Conservation (phyloP, 257 asterid genomes). For the Cordia subcordata region DNA sequence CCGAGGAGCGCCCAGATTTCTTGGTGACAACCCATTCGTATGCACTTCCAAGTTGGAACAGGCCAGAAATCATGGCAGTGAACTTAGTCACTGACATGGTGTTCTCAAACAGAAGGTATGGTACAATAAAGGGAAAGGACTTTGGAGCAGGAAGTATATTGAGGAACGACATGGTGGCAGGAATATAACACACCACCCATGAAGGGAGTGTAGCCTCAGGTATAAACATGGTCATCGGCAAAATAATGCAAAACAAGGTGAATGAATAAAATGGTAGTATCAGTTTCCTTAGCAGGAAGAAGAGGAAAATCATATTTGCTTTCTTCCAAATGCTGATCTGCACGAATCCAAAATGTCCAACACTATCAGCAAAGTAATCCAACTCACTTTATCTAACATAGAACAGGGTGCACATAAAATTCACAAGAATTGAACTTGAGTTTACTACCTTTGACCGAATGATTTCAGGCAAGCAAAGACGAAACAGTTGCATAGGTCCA, state of each 20-base stretch:
- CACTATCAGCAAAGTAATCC: background rate
- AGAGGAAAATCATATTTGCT: conserved; percentile 32
- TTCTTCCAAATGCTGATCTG: conserved; percentile 32
- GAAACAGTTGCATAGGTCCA: conserved; percentile 81
- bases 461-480: conserved; percentile 69
- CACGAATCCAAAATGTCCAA: conserved; percentile 4
- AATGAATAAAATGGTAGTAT: conserved; percentile 69
- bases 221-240: conserved; percentile 69
- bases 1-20: conserved; percentile 69
- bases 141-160: conserved; percentile 64
- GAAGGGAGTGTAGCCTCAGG: conserved; percentile 71
- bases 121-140: conserved; percentile 71
- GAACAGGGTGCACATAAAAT: background rate
- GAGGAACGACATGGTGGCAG: conserved; percentile 57
- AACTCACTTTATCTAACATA: too few relatives aligned
- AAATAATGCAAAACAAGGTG: conserved; percentile 70
- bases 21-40: conserved; percentile 83
- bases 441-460: conserved; percentile 47
- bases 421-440: background rate
- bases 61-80: conserved; percentile 76
- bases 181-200: conserved; percentile 71
- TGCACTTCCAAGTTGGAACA: conserved; percentile 71
- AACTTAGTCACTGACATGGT: conserved; percentile 80
- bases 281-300: conserved; percentile 61
- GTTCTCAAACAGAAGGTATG: conserved; percentile 67